These are phyloP conservation scores for Neodidymelliopsis sp. DNA, from an alignment of 2,329 filamentous ascomycete species.

Conservation along the genomic window DNA sequence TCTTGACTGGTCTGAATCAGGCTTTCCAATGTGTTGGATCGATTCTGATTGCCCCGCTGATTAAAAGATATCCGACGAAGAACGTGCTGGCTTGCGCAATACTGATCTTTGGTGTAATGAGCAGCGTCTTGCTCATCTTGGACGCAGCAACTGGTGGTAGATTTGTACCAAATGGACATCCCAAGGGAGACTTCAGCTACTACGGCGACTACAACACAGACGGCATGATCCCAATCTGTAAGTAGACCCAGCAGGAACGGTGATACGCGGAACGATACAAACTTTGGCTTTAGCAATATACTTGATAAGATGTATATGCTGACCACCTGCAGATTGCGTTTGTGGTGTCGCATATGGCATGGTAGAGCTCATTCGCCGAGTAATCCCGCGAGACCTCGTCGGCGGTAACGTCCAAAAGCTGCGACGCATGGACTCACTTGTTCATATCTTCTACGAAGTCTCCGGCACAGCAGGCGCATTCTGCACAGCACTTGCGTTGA, in stretches of 20 bases:
- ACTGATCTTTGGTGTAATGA: conserved; percentile 57
- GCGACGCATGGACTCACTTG: conserved; percentile 55
- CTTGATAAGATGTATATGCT: conserved; percentile 16
- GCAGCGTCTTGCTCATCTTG: conserved; percentile 57
- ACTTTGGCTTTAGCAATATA: not conserved
- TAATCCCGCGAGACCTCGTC: conserved; percentile 61
- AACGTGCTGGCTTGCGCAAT: conserved; percentile 56
- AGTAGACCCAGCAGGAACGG: conserved; percentile 13
- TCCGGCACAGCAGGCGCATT: conserved; percentile 59
- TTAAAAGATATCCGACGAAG: conserved; percentile 58
- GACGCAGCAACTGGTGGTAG: conserved; percentile 59
- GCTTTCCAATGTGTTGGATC: conserved; percentile 60
- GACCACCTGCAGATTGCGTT: conserved; percentile 28
- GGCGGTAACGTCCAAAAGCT: conserved; percentile 60
- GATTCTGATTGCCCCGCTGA: conserved; percentile 60
- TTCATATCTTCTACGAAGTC: conserved; percentile 60
- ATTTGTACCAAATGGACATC: conserved; percentile 48
- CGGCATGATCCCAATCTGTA: conserved; percentile 59
- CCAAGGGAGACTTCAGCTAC: conserved; percentile 52
- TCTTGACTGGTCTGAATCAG: conserved; percentile 59
- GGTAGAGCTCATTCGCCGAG: conserved; percentile 60
- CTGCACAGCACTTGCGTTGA: conserved; percentile 59
- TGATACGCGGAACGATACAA: too few species aligned
- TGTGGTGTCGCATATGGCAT: conserved; percentile 52
- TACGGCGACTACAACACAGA: conserved; percentile 60